Percentiles rank a stretch among this genome's conserved stretches.
Conservation (phyloP, 441 rosid genomes). For the Mallotus japonicus region DNA sequence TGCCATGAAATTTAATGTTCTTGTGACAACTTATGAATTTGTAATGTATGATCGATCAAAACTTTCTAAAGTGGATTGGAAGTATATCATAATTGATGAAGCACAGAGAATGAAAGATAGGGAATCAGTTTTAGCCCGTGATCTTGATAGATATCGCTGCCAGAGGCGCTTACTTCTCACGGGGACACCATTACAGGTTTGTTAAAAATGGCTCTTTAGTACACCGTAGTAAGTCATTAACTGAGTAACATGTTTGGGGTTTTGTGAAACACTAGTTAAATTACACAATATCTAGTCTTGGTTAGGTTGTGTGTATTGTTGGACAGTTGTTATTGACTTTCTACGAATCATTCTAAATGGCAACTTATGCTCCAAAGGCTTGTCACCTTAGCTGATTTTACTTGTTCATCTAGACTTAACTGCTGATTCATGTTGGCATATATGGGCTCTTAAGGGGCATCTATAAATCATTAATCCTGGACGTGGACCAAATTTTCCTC, state of each 20-base stretch:
- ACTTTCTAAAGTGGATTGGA: slow-evolving; percentile 99
- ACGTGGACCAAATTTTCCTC: slow-evolving; percentile 12
- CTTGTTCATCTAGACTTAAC: background rate
- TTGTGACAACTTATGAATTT: slow-evolving; percentile 98
- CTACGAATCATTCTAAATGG: background rate
- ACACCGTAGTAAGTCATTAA: background rate
- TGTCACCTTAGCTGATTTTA: background rate
- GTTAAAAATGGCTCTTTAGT: slow-evolving; percentile 30
- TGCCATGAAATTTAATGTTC: slow-evolving; percentile 98
- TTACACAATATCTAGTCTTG: background rate
- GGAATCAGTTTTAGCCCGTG: slow-evolving; percentile 99
- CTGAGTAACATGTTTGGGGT: slow-evolving; percentile 2
- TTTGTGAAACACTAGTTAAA: background rate
- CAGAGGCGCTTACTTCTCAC: slow-evolving; percentile 99
- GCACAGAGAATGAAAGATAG: slow-evolving; percentile 99
- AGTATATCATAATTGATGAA: slow-evolving; percentile 97
- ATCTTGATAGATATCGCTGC: slow-evolving; percentile 99
- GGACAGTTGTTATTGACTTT: background rate
- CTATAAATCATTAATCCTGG: background rate
- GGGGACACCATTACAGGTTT: slow-evolving; percentile 99
- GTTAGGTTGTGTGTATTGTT: background rate
- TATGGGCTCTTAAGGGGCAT: background rate
- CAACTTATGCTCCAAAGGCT: background rate
- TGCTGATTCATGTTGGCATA: background rate
- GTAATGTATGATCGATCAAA: slow-evolving; percentile 99